Conservation (phyloP, 2,329 filamentous ascomycete genomes). For the Colletotrichum destructivum region DNA sequence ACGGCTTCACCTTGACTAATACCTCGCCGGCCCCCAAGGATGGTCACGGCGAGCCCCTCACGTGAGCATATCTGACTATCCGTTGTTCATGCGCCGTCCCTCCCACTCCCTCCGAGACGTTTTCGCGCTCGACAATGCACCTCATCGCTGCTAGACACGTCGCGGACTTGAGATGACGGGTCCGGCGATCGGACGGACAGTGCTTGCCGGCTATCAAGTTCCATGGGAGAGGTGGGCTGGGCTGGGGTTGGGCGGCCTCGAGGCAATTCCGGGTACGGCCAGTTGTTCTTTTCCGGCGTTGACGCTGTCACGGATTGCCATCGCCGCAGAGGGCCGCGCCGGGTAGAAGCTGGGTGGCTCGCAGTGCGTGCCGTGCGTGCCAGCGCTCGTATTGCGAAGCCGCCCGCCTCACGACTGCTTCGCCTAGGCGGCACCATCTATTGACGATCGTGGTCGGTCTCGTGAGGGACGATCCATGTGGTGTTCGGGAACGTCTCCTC, state of each 20-base stretch:
- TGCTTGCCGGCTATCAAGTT: conserved; percentile 13
- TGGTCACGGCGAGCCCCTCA: not conserved
- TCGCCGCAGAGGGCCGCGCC: not conserved
- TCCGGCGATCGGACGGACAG: conserved; percentile 24
- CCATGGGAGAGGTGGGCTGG: conserved; percentile 20
- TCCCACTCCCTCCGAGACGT: not conserved
- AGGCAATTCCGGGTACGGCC: not conserved
- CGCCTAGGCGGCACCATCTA: not conserved
- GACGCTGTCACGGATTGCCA: conserved; percentile 24
- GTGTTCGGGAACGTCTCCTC: not conserved
- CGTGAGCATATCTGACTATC: not conserved
- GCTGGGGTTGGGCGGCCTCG: conserved; percentile 13
- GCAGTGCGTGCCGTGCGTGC: conserved; percentile 4
- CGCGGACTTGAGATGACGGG: conserved; percentile 36
- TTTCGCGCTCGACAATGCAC: not conserved
- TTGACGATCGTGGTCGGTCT: not conserved
- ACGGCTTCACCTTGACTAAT: conserved; percentile 11
- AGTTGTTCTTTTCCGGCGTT: not conserved
- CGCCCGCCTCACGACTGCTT: not conserved
- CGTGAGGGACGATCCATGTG: not conserved
- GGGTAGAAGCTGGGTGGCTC: conserved; percentile 18
- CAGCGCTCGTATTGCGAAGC: conserved; percentile 8
- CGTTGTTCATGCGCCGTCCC: conserved; percentile 25
- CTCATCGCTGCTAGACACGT: conserved; percentile 14
- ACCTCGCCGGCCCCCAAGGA: not conserved